Evolutionary conservation across 768 basidiomycete species (phyloP).

Genomic region (Galerina sulciceps): DNA sequence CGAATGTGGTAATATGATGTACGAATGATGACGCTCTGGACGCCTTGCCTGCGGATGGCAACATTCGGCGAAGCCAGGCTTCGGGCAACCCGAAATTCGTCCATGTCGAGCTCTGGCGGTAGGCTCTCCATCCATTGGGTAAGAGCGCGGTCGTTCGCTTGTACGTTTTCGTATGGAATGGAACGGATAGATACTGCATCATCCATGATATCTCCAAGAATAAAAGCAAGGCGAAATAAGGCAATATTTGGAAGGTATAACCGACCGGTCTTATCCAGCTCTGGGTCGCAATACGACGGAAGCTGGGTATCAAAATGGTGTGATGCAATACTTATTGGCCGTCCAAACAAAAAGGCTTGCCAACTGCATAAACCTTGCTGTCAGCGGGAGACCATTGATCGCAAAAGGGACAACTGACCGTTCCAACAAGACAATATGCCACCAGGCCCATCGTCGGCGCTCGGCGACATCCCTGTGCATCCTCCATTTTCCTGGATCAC

Average conservation of each 20-base stretch:
- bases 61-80: conserved; percentile 68
- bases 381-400: conserved; percentile 8
- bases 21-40: conserved; percentile 82
- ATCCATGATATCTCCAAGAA: conserved; percentile 86
- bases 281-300: conserved; percentile 69
- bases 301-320: conserved; percentile 86
- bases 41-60: conserved; percentile 67
- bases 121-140: conserved; percentile 79
- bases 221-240: conserved; percentile 75
- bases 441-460: conserved; percentile 87
- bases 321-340: conserved; percentile 74
- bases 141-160: conserved; percentile 72
- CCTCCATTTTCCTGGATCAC: conserved; percentile 81
- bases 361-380: conserved; percentile 49
- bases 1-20: conserved; percentile 82
- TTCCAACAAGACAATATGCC: conserved; percentile 84
- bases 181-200: conserved; percentile 80
- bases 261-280: conserved; percentile 64
- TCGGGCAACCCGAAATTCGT: conserved; percentile 76
- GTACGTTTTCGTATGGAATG: conserved; percentile 76
- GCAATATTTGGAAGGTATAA: conserved; percentile 78
- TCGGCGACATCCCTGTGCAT: conserved; percentile 74
- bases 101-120: conserved; percentile 73
- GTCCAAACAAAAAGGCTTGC: conserved; percentile 88
- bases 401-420: conserved; percentile 53